phyloP scores from a whole-genome alignment of 2,329 filamentous ascomycete species.

The Alternaria solani region DNA sequence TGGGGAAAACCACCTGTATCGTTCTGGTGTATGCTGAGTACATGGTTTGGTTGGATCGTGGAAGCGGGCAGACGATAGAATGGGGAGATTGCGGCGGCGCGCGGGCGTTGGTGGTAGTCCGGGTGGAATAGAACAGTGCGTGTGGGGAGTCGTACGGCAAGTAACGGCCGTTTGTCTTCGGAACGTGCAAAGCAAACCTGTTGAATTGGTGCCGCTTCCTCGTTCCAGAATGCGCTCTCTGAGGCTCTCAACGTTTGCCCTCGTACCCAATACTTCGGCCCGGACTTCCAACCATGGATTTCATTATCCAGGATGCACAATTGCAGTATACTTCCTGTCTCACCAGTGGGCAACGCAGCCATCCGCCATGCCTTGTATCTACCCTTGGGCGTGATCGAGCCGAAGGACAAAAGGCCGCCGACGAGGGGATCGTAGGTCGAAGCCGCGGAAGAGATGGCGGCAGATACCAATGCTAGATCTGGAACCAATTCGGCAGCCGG shows the following conservation, averaged over 20 bases:
- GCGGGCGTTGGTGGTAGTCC: conserved; percentile 22
- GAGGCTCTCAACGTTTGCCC: conserved; percentile 55
- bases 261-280: conserved; percentile 58
- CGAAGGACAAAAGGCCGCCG: conserved; percentile 63
- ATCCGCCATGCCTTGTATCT: conserved; percentile 39
- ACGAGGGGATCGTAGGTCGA: conserved; percentile 51
- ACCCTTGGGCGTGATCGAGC: conserved; percentile 60
- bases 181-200: conserved; percentile 62
- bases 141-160: conserved; percentile 60
- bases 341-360: conserved; percentile 57
- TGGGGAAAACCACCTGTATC: conserved; percentile 65
- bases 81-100: conserved; percentile 23
- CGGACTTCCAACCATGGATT: conserved; percentile 63
- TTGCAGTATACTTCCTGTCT: conserved; percentile 65
- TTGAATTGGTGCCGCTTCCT: conserved; percentile 61
- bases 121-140: conserved; percentile 60
- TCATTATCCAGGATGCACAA: conserved; percentile 62
- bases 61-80: conserved; percentile 52
- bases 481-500: conserved; percentile 33
- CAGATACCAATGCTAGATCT: conserved; percentile 35
- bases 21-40: conserved; percentile 62
- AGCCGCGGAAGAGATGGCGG: conserved; percentile 41
- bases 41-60: conserved; percentile 63
- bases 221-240: conserved; percentile 64
- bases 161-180: conserved; percentile 54